Evolutionary conservation across 495 filamentous ascomycete genomes (phyloP).

Genomic region (Stereocaulon alpinum): DNA sequence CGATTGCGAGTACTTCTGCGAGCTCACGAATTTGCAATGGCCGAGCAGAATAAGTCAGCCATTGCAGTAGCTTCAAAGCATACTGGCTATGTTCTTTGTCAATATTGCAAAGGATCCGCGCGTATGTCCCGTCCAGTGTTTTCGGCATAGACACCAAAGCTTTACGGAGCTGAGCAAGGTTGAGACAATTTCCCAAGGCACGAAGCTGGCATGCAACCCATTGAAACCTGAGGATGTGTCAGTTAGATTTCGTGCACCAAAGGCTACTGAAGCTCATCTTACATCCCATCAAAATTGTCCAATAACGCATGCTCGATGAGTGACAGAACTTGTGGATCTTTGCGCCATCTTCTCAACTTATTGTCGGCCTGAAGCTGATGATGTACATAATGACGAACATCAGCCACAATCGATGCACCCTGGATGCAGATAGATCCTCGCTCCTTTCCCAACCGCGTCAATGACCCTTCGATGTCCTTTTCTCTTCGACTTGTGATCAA

Average conservation of each 20-base stretch:
- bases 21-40: constrained; percentile 28
- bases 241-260: not conserved
- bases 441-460: not conserved
- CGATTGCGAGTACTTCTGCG: constrained; percentile 25
- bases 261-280: not conserved
- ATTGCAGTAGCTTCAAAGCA: constrained; percentile 25
- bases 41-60: constrained; percentile 26
- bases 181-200: constrained; percentile 23
- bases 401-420: not conserved
- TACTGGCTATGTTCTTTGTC: constrained; percentile 21
- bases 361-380: not conserved
- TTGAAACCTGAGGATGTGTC: constrained; percentile 28
- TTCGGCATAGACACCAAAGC: constrained; percentile 27
- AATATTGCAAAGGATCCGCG: constrained; percentile 28
- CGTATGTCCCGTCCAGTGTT: constrained; percentile 31
- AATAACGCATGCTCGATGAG: not conserved
- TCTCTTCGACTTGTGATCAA: constrained; percentile 26
- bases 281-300: constrained; percentile 14
- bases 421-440: not conserved
- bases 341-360: not conserved
- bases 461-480: constrained; percentile 21
- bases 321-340: not conserved
- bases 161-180: constrained; percentile 23
- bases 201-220: constrained; percentile 34
- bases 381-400: not conserved